These are phyloP conservation scores for Chaetomiaceae sp. DNA, from an alignment of 2,329 filamentous ascomycete species.

Conservation along the genomic window DNA sequence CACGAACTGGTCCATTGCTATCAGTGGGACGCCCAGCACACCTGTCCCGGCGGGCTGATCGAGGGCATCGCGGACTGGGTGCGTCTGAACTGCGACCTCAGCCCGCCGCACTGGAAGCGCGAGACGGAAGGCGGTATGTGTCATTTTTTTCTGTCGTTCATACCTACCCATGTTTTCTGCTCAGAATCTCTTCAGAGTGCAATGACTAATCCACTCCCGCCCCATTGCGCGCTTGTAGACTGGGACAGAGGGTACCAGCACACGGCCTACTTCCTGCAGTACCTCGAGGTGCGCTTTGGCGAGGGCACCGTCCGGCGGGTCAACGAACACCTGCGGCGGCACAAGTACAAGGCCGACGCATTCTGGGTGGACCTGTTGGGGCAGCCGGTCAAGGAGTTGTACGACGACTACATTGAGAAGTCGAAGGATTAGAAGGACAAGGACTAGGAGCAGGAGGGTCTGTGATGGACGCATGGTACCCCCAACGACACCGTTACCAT, in stretches of 20 bases:
- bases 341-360: conserved; percentile 57
- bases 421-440: conserved; percentile 4
- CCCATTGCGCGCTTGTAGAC: conserved; percentile 28
- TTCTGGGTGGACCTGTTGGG: conserved; percentile 70
- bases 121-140: conserved; percentile 33
- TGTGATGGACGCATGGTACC: too few species aligned
- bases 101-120: conserved; percentile 77
- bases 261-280: conserved; percentile 87
- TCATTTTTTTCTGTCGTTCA: neutral
- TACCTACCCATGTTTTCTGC: too few species aligned
- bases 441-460: neutral
- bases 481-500: too few species aligned
- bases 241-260: conserved; percentile 91
- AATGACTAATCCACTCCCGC: neutral
- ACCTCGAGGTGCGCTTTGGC: conserved; percentile 66
- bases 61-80: conserved; percentile 96
- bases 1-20: conserved; percentile 96
- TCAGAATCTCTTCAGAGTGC: too few species aligned
- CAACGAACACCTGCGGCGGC: conserved; percentile 62
- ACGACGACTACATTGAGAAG: conserved; percentile 60
- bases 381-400: conserved; percentile 61
- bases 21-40: conserved; percentile 65
- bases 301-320: conserved; percentile 55
- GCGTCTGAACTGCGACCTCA: conserved; percentile 65
- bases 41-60: conserved; percentile 69